A percentile compares a stretch with the other conserved stretches of the same genome.
Conservation (phyloP, 345 rosid genomes). For the Euphorbia lathyris region DNA sequence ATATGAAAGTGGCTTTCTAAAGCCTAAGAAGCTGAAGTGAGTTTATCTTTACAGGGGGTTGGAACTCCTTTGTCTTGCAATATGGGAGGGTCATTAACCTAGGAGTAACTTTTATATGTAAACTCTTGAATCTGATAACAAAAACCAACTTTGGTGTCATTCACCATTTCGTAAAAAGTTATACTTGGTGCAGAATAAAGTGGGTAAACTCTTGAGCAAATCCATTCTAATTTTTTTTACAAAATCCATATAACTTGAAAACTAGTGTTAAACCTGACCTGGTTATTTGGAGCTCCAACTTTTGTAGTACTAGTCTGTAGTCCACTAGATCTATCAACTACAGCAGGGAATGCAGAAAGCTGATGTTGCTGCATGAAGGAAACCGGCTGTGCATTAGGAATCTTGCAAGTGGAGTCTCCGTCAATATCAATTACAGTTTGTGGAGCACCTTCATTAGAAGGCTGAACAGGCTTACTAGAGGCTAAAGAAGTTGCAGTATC, state of each 20-base stretch:
- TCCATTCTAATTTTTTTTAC: neutral
- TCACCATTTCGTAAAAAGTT: neutral
- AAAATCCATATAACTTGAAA: slow-evolving; percentile 8
- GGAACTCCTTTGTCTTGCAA: neutral
- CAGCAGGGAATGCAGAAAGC: slow-evolving; percentile 22
- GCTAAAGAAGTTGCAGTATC: slow-evolving; percentile 16
- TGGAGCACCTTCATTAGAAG: slow-evolving; percentile 24
- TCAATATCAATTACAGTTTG: slow-evolving; percentile 9
- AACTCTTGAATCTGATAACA: neutral
- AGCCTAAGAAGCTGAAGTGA: neutral
- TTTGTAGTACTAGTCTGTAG: slow-evolving; percentile 21
- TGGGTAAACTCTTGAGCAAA: neutral
- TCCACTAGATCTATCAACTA: slow-evolving; percentile 17
- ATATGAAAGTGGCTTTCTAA: neutral
- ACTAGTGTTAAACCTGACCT: slow-evolving; percentile 33
- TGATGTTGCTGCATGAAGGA: slow-evolving; percentile 19
- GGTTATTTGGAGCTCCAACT: slow-evolving; percentile 22
- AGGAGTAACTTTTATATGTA: neutral
- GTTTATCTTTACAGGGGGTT: neutral
- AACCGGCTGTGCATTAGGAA: slow-evolving; percentile 17
- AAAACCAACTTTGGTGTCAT: neutral
- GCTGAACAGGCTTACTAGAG: slow-evolving; percentile 22
- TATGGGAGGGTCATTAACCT: neutral
- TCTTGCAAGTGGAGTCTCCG: slow-evolving; percentile 8
- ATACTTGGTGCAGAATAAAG: neutral